Base-by-base conservation (phyloP, 2,329 filamentous ascomycete genomes). In the Bertia moriformis region DNA sequence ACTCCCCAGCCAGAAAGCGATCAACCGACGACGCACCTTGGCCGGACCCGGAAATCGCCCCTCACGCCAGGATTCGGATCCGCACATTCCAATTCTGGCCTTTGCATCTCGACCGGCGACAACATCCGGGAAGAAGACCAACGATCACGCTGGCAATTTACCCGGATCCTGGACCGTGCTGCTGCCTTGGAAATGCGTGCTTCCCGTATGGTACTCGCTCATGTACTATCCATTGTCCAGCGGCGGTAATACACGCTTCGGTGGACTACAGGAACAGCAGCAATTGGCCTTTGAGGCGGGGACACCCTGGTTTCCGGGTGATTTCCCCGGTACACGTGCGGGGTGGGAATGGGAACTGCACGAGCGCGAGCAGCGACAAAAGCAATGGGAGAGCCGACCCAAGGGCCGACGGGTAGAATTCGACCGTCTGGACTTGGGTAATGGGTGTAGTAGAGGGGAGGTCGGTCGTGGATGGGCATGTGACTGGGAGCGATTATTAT, bases 151-250 rank as follows among this genome's bases (percentile, higher is more conserved):
- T 32, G 52, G 44, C 38, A 59, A 54, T 29, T 54, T 54, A 3
- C 61, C 62, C n/a, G 66, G 68, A 1, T 64, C 59, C 1, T 82
- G 74, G 73, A 78, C 67, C 0, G 48, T 81, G 10, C 57, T 82
- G 14, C 54, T 80, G 4, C 77, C 77, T 0, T 81, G 77, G 77
- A 78, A 72, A 49, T 78, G 71, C 44, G 67, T 81, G 3, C 55
- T 63, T 27, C 66, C 73, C 0, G 61, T 80, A 15, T 82, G 78
- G 77, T 71, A 76, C 44, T 66, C 66, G 17, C 53, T 81, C n/a
- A 72, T 79, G 65, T 74, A 73, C 50, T 75, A 73, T 43, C 71
- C 74, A 0, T 57, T 74, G 2, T 77, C 69, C 1, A 73, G 66
- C 14, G 74, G 75, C 18, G 68, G 69, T 0, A 76, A 70, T 38